Conservation (phyloP, 2,329 filamentous ascomycete species). For the Ophiocordyceps robertsii region DNA sequence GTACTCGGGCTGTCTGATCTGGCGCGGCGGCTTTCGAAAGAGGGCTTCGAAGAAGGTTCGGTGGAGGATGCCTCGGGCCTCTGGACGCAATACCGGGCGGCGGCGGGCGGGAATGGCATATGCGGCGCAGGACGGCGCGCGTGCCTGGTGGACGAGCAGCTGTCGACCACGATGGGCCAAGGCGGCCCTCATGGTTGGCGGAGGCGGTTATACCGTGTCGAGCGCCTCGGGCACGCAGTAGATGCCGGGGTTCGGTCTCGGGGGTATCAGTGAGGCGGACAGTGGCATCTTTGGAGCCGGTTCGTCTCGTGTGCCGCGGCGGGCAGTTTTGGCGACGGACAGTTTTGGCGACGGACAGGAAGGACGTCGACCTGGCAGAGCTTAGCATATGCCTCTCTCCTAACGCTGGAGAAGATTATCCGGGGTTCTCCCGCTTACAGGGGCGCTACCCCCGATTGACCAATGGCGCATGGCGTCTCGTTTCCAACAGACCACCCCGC, state of each 20-base stretch:
- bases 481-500: no score
- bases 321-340: no score
- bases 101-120: conserved; percentile 15
- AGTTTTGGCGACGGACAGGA: no score
- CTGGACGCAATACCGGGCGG: conserved; percentile 11
- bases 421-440: no score
- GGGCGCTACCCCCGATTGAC: no score
- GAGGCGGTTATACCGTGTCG: neutral
- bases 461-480: no score
- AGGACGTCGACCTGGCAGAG: no score
- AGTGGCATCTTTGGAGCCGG: neutral
- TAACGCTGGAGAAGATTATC: no score
- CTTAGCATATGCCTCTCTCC: no score
- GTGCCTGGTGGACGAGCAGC: conserved; percentile 20
- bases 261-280: neutral
- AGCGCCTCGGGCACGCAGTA: neutral
- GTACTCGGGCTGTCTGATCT: conserved; percentile 46
- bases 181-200: conserved; percentile 27
- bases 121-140: conserved; percentile 19
- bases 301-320: neutral
- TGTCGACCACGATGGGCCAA: conserved; percentile 30
- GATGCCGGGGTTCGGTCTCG: neutral
- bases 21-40: conserved; percentile 43
- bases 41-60: conserved; percentile 46
- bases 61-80: conserved; percentile 9